phyloP scores from a whole-genome alignment of 208 protist species.

The Crithidia bombi region DNA sequence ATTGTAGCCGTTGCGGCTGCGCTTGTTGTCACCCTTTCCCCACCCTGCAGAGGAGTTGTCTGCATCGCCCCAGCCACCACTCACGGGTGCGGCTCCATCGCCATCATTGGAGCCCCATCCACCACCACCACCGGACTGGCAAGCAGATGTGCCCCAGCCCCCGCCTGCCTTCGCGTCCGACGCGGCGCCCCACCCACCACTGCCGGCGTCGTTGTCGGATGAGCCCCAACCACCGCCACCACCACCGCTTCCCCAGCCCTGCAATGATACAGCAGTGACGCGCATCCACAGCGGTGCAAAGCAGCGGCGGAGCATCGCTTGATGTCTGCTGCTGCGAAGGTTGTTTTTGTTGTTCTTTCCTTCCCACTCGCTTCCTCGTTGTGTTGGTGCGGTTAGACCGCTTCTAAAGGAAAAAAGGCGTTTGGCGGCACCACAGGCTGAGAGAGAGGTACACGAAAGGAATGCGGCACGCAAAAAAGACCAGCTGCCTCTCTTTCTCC shows the following conservation, averaged over 20 bases:
- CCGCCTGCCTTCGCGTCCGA: constrained; percentile 9
- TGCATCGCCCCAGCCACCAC: constrained; percentile 16
- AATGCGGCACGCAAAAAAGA: no score
- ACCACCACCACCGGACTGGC: background rate
- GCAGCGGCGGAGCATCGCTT: constrained; percentile 49
- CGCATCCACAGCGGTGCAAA: constrained; percentile 38
- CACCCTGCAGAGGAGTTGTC: background rate
- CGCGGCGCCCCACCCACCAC: constrained; percentile 23
- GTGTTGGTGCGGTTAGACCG: no score
- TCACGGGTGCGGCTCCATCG: background rate
- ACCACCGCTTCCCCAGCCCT: constrained; percentile 66
- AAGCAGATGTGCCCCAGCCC: constrained; percentile 24
- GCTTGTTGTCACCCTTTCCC: constrained; percentile 2
- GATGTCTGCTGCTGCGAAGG: no score
- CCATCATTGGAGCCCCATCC: constrained; percentile 14
- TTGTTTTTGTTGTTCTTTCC: constrained; percentile 12
- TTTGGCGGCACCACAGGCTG: no score
- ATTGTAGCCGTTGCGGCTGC: constrained; percentile 15
- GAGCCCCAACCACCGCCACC: constrained; percentile 33
- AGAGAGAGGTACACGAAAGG: no score
- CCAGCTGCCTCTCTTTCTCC: no score
- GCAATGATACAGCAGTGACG: constrained; percentile 38
- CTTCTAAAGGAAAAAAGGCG: no score
- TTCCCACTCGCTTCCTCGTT: no score
- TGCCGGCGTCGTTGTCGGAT: constrained; percentile 3